Conservation (phyloP, 2,329 filamentous ascomycete species). For the Fusarium nanum region DNA sequence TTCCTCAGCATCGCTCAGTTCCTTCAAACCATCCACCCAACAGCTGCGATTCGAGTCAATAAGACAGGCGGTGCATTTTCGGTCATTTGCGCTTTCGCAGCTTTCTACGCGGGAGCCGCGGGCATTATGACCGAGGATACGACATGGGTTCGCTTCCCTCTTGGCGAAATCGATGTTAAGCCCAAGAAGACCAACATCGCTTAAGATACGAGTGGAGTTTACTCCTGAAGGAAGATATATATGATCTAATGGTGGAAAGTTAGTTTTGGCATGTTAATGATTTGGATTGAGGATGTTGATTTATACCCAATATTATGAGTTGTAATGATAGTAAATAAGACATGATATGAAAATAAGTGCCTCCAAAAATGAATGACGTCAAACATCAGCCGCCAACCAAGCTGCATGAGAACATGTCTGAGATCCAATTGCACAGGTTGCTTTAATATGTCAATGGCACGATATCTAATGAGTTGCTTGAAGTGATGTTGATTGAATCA, state of each 20-base stretch:
- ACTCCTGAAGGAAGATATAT: neutral
- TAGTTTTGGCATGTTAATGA: neutral
- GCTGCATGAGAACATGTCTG: neutral
- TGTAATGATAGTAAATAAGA: neutral
- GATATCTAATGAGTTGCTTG: neutral
- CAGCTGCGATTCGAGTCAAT: conserved; percentile 58
- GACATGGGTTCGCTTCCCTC: conserved; percentile 55
- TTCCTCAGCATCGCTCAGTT: conserved; percentile 70
- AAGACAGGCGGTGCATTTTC: conserved; percentile 55
- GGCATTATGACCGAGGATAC: conserved; percentile 57
- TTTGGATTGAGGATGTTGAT: neutral
- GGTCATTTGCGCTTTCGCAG: conserved; percentile 51
- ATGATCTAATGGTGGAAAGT: neutral
- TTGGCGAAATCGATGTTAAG: conserved; percentile 51
- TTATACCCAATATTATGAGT: neutral
- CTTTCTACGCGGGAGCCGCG: conserved; percentile 56
- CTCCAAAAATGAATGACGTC: conserved; percentile 9
- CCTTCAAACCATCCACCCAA: conserved; percentile 52
- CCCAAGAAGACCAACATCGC: conserved; percentile 42
- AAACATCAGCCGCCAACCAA: neutral
- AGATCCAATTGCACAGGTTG: neutral
- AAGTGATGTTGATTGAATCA: neutral
- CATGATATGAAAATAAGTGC: neutral
- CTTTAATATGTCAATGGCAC: neutral
- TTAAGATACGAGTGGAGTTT: neutral